Base-by-base conservation (phyloP, 768 basidiomycete genomes). In the Tulasnella sp. region DNA sequence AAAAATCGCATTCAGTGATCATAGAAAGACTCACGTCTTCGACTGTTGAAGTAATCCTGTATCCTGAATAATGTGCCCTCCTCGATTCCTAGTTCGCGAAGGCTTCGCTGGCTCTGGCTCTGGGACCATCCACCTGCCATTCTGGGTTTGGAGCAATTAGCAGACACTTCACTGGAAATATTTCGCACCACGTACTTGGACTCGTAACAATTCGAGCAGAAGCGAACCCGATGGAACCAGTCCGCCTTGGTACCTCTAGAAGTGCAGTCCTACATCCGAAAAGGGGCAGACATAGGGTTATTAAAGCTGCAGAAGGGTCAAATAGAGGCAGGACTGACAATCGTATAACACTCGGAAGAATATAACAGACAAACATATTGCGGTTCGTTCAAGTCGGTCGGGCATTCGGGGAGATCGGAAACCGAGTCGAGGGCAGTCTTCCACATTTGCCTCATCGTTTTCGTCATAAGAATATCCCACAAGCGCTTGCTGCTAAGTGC, bases 281-380 rank as follows among this genome's bases (percentile, higher is more conserved):
- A 38, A 39, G 18, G 24, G 62, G 38, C 68, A 40, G 58, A 56
- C n/a, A 44, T 6, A 39, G 19, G 40, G 40, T 46, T 31, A 21
- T 46, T 31, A 21, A 48, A 27, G n/a, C 12, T 31, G n/a, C 5
- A 18, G 52, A 36, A 21, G 12, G 12, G 31, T 40, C 39, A 40
- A 40, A 40, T 40, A 31, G 56, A 1, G n/a, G 14, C n/a, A 7
- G 44, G 18, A 80, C 38, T 3, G 1, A 62, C 56, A 21, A 40
- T 79, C 27, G 38, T 79, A 40, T 79, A n/a, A 31, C 80, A 80
- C 36, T 42, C 34, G 38, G n/a, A 52, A 14, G 44, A 71, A 38
- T 80, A 80, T 2, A 80, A n/a, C 16, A 79, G 42, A 24, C 27
- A 31, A 36, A 79, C 80, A 62, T 78, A 80, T 42, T 80, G 58